Evolutionary conservation across 805 yeast genomes (phyloP).

Genomic region (Spencermartinsiella europaea): DNA sequence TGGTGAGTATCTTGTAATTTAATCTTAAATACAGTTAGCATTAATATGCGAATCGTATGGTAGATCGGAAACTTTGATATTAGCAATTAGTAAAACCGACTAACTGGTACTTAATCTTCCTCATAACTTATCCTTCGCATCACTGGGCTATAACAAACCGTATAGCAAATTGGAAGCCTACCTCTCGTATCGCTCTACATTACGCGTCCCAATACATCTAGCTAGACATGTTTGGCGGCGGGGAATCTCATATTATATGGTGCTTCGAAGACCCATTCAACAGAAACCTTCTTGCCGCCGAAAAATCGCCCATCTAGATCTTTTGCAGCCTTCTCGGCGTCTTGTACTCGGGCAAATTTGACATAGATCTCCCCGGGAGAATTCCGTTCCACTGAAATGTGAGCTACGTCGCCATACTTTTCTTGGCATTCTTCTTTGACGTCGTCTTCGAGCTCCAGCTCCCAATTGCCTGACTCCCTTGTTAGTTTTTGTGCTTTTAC

Average conservation of each 20-base stretch:
- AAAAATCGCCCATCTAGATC: slow-evolving; percentile 34
- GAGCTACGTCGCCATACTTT: slow-evolving; percentile 31
- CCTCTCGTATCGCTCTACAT: no score
- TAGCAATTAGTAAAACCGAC: no score
- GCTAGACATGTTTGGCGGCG: not conserved
- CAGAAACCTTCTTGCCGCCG: slow-evolving; percentile 29
- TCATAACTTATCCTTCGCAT: no score
- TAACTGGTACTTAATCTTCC: no score
- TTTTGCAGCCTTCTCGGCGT: slow-evolving; percentile 29
- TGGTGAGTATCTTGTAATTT: no score
- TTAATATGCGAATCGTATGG: no score
- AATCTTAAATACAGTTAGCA: no score
- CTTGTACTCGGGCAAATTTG: slow-evolving; percentile 25
- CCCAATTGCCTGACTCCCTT: slow-evolving; percentile 33
- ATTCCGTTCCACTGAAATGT: slow-evolving; percentile 27
- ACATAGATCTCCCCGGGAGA: slow-evolving; percentile 31
- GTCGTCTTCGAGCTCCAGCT: slow-evolving; percentile 32
- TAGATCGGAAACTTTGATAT: no score
- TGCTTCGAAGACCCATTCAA: not conserved
- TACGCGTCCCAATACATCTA: no score
- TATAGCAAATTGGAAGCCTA: no score
- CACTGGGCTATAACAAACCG: no score
- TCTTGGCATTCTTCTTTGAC: slow-evolving; percentile 34
- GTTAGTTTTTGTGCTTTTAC: slow-evolving; percentile 1
- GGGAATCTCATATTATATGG: not conserved